Evolutionary conservation across 306 rosid species (phyloP).

Genomic region (Trifolium subterraneum): DNA sequence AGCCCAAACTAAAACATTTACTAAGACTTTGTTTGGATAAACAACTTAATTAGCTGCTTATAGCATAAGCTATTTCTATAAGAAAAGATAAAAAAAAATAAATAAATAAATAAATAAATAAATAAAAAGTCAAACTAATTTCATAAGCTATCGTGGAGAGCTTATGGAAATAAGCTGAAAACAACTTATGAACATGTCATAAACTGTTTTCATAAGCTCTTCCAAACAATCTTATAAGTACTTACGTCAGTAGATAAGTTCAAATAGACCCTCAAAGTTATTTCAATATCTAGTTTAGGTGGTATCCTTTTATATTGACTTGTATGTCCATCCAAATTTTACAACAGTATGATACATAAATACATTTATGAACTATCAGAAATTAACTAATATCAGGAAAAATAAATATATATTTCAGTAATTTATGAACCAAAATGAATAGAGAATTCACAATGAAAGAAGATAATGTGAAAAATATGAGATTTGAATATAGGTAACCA

Average conservation of each 20-base stretch:
- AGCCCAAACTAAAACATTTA: not conserved
- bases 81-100: too few species aligned
- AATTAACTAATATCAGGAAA: constrained; percentile 23
- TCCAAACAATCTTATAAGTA: not conserved
- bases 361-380: constrained; percentile 11
- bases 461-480: not conserved
- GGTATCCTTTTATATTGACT: constrained; percentile 23
- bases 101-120: too few species aligned
- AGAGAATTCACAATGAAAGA: constrained; percentile 21
- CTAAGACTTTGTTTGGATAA: not conserved
- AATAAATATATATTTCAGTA: constrained; percentile 7
- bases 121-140: not conserved
- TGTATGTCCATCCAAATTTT: constrained; percentile 9
- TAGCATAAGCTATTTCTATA: not conserved
- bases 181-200: not conserved
- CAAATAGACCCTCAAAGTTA: too few species aligned
- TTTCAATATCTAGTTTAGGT: not conserved
- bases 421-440: constrained; percentile 12
- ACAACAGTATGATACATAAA: constrained; percentile 21
- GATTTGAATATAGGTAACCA: constrained; percentile 15
- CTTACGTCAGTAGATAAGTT: not conserved
- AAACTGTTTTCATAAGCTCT: not conserved
- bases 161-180: not conserved
- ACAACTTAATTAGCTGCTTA: not conserved
- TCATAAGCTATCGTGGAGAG: not conserved